Evolutionary conservation across 2,329 filamentous ascomycete genomes (phyloP).

Genomic region (Shiraia bambusicola): DNA sequence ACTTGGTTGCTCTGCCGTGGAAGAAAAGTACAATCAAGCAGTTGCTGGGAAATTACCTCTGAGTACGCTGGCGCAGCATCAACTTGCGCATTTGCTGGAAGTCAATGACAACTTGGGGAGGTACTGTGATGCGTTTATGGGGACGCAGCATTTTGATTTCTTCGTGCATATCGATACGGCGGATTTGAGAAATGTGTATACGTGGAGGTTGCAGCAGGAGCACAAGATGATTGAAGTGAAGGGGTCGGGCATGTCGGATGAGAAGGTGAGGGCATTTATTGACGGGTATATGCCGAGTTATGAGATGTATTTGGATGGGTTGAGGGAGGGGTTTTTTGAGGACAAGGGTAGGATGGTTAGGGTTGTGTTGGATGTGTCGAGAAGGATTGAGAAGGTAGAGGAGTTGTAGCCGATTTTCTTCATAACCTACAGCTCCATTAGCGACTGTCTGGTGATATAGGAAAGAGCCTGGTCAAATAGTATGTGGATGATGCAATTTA

Average conservation of each 20-base stretch:
- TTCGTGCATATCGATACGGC: slow-evolving; percentile 72
- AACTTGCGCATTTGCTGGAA: slow-evolving; percentile 57
- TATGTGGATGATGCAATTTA: too few relatives aligned
- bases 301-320: slow-evolving; percentile 55
- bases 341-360: slow-evolving; percentile 52
- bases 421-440: too few relatives aligned
- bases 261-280: slow-evolving; percentile 75
- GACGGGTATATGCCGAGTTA: slow-evolving; percentile 61
- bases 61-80: slow-evolving; percentile 56
- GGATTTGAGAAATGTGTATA: slow-evolving; percentile 74
- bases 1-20: slow-evolving; percentile 57
- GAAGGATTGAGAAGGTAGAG: slow-evolving; percentile 46
- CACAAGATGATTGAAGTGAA: slow-evolving; percentile 64
- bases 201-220: slow-evolving; percentile 83
- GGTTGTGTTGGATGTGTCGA: slow-evolving; percentile 52
- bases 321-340: slow-evolving; percentile 53
- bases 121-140: slow-evolving; percentile 53
- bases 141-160: slow-evolving; percentile 53
- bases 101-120: slow-evolving; percentile 60
- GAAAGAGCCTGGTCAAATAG: too few relatives aligned
- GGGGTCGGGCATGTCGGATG: slow-evolving; percentile 78
- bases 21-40: slow-evolving; percentile 57
- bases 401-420: slow-evolving; percentile 17
- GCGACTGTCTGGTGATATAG: too few relatives aligned
- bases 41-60: slow-evolving; percentile 47